Percentiles rank a stretch among this genome's conserved stretches.
Conservation (phyloP, 1,284 basidiomycete genomes). For the Cystobasidium pallidum region DNA sequence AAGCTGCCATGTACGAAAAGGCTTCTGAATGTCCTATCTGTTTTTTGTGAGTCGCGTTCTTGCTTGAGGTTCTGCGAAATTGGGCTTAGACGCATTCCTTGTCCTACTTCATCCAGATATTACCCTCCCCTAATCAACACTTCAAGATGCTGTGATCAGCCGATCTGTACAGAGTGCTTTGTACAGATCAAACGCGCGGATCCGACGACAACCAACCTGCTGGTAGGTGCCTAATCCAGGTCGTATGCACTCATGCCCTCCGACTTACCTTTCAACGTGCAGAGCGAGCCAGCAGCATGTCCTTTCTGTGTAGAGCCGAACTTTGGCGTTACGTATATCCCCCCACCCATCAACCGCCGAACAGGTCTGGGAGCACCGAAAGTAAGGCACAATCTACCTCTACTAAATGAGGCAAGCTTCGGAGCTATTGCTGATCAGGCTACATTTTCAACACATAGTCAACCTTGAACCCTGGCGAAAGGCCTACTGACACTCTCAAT, state of each 20-base stretch:
- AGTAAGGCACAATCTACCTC: neutral
- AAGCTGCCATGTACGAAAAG: constrained; percentile 69
- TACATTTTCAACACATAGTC: neutral
- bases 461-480: constrained; percentile 43
- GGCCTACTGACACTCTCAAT: constrained; percentile 59
- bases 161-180: constrained; percentile 98
- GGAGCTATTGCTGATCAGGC: neutral
- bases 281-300: constrained; percentile 89
- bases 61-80: too few relatives aligned
- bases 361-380: constrained; percentile 28
- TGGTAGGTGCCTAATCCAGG: constrained; percentile 52
- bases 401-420: too few relatives aligned
- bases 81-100: too few relatives aligned
- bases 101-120: constrained; percentile 61
- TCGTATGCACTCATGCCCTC: neutral
- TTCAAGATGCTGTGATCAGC: constrained; percentile 95
- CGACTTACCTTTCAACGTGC: neutral
- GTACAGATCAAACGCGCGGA: constrained; percentile 97
- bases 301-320: constrained; percentile 97
- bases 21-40: constrained; percentile 99
- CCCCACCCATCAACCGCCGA: constrained; percentile 32
- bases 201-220: constrained; percentile 86
- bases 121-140: constrained; percentile 95
- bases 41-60: constrained; percentile 91
- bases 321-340: constrained; percentile 85